Conservation (phyloP, 2,329 filamentous ascomycete species). For the Phyllosticta paracitricarpa region DNA sequence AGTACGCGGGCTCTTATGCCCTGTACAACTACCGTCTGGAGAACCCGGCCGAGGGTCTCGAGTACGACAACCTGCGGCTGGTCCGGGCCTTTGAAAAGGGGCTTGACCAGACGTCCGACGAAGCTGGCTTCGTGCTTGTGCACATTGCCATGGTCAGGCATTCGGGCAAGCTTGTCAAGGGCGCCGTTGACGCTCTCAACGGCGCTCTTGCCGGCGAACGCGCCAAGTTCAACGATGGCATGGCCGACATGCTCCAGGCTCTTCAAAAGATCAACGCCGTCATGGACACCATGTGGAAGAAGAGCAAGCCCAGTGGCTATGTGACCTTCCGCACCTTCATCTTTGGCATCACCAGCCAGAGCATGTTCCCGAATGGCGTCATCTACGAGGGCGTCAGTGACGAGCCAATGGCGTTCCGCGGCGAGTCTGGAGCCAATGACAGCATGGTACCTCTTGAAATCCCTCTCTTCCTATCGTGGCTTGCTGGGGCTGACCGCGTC, state of each 20-base stretch:
- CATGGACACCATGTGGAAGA: slow-evolving; percentile 89
- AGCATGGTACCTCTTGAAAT: slow-evolving; percentile 52
- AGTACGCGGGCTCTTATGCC: slow-evolving; percentile 58
- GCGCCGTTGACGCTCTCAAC: slow-evolving; percentile 58
- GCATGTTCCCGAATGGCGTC: slow-evolving; percentile 89
- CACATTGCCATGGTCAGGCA: slow-evolving; percentile 93
- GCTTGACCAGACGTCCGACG: slow-evolving; percentile 74
- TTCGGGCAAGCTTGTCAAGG: slow-evolving; percentile 66
- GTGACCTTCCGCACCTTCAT: slow-evolving; percentile 92
- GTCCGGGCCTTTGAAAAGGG: slow-evolving; percentile 88
- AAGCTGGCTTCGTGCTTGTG: slow-evolving; percentile 91
- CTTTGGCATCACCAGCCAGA: slow-evolving; percentile 87
- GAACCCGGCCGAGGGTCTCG: slow-evolving; percentile 43
- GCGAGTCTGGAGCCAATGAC: slow-evolving; percentile 90
- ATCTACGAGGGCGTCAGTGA: slow-evolving; percentile 77
- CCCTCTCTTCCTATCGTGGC: background rate
- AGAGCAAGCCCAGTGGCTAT: slow-evolving; percentile 75
- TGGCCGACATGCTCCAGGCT: slow-evolving; percentile 44
- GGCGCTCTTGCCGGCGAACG: slow-evolving; percentile 36
- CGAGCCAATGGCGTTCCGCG: slow-evolving; percentile 71
- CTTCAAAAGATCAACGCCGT: slow-evolving; percentile 63
- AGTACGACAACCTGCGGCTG: slow-evolving; percentile 60
- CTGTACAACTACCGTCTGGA: slow-evolving; percentile 55
- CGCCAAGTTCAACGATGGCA: slow-evolving; percentile 48
- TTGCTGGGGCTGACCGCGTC: background rate